These are phyloP conservation scores for Pouteria glomerata DNA, from an alignment of 148 eudicot genomes.

Conservation along the genomic window DNA sequence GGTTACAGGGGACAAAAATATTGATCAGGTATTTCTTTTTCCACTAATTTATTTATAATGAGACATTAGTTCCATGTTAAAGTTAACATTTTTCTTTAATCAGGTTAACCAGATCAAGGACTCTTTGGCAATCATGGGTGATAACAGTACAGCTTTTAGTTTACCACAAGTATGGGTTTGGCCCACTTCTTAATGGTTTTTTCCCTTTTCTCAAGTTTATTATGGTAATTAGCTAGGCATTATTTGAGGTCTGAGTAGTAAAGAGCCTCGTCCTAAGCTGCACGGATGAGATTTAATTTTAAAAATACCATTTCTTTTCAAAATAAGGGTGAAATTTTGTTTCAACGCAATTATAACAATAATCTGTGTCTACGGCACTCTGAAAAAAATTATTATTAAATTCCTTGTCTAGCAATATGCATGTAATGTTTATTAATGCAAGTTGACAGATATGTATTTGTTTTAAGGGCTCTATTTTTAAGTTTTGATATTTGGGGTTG, in stretches of 20 bases:
- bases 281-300: too few species aligned
- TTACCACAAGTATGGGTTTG: slow-evolving; percentile 72
- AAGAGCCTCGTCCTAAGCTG: not conserved
- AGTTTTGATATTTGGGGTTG: not conserved
- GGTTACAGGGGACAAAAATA: slow-evolving; percentile 75
- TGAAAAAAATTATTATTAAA: too few species aligned
- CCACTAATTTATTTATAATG: not conserved
- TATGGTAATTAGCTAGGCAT: not conserved
- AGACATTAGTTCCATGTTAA: not conserved
- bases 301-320: too few species aligned
- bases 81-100: slow-evolving; percentile 7
- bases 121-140: slow-evolving; percentile 92
- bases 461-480: too few species aligned
- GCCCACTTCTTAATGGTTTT: not conserved
- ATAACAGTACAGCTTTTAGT: slow-evolving; percentile 94
- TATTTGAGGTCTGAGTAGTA: not conserved
- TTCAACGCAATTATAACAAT: too few species aligned
- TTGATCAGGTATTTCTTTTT: slow-evolving; percentile 63
- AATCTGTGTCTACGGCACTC: too few species aligned
- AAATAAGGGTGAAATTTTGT: too few species aligned
- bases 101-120: slow-evolving; percentile 96
- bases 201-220: not conserved
- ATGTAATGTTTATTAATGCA: not conserved
- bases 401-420: too few species aligned
- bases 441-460: slow-evolving; percentile 2